Evolutionary conservation across 1,139 yeast species (phyloP).

Genomic region (Schwanniomyces etchellsii): DNA sequence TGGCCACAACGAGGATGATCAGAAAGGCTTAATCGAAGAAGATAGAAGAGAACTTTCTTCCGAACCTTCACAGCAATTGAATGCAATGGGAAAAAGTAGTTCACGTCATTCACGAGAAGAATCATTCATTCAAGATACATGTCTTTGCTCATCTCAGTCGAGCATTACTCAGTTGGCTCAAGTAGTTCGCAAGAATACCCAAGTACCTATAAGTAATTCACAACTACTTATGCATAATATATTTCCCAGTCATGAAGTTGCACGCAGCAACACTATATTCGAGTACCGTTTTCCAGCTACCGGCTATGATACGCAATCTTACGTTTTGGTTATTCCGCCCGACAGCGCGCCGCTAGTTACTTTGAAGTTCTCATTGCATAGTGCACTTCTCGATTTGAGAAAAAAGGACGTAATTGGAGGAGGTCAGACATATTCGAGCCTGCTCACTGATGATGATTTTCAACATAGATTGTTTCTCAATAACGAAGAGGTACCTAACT

Average conservation of each 20-base stretch:
- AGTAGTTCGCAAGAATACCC: conserved; percentile 12
- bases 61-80: conserved; percentile 4
- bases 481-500: conserved; percentile 40
- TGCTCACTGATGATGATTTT: conserved; percentile 34
- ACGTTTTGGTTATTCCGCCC: conserved; percentile 38
- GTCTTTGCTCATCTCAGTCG: conserved; percentile 32
- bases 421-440: conserved; percentile 18
- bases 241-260: conserved; percentile 28
- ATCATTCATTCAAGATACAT: conserved; percentile 31
- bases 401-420: conserved; percentile 28
- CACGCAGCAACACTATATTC: conserved; percentile 25
- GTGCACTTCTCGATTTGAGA: conserved; percentile 30
- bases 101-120: conserved; percentile 19
- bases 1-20: conserved; percentile 8
- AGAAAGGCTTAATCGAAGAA: conserved; percentile 6
- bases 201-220: conserved; percentile 10
- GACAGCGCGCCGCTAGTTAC: conserved; percentile 41
- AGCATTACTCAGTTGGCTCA: conserved; percentile 21
- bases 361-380: conserved; percentile 40
- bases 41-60: conserved; percentile 3
- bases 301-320: conserved; percentile 39
- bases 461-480: conserved; percentile 42
- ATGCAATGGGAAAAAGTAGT: conserved; percentile 26
- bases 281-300: conserved; percentile 43
- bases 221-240: conserved; percentile 25